Percentiles rank a stretch among this genome's conserved stretches.
phyloP scores from a whole-genome alignment of 768 basidiomycete genomes.

The Amanita molliuscula region DNA sequence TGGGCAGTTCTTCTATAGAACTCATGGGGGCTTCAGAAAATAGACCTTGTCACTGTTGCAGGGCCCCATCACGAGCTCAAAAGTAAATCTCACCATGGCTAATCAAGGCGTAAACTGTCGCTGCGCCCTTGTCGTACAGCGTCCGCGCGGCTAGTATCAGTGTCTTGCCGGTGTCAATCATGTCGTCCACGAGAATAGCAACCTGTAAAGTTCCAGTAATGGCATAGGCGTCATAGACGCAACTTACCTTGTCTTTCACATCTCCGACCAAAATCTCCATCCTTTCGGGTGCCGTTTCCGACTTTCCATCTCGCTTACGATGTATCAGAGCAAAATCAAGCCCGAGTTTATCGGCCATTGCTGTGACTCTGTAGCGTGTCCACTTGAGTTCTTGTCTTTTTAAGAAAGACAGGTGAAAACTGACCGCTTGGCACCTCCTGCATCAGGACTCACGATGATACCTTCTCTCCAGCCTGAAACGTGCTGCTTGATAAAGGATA shows the following conservation, averaged over 20 bases:
- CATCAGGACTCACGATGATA: slow-evolving; percentile 95
- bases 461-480: slow-evolving; percentile 80
- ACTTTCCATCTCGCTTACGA: slow-evolving; percentile 70
- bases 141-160: slow-evolving; percentile 75
- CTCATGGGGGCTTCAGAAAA: slow-evolving; percentile 70
- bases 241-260: slow-evolving; percentile 73
- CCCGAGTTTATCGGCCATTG: slow-evolving; percentile 91
- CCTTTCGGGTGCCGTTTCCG: slow-evolving; percentile 54
- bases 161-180: slow-evolving; percentile 96
- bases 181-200: slow-evolving; percentile 95
- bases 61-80: slow-evolving; percentile 8
- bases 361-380: slow-evolving; percentile 56
- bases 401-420: slow-evolving; percentile 18
- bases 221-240: not conserved
- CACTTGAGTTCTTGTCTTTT: slow-evolving; percentile 1
- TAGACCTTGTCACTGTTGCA: slow-evolving; percentile 38
- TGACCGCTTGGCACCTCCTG: slow-evolving; percentile 96
- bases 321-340: slow-evolving; percentile 96
- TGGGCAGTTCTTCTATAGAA: slow-evolving; percentile 56
- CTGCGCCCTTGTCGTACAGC: slow-evolving; percentile 85
- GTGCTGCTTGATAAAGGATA: slow-evolving; percentile 81
- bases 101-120: slow-evolving; percentile 75
- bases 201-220: slow-evolving; percentile 34
- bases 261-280: slow-evolving; percentile 96
- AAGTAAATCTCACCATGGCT: slow-evolving; percentile 66